A percentile compares a stretch with the other conserved stretches of the same genome.
Conservation (phyloP, 2,329 filamentous ascomycete species). For the Phoma sp. region DNA sequence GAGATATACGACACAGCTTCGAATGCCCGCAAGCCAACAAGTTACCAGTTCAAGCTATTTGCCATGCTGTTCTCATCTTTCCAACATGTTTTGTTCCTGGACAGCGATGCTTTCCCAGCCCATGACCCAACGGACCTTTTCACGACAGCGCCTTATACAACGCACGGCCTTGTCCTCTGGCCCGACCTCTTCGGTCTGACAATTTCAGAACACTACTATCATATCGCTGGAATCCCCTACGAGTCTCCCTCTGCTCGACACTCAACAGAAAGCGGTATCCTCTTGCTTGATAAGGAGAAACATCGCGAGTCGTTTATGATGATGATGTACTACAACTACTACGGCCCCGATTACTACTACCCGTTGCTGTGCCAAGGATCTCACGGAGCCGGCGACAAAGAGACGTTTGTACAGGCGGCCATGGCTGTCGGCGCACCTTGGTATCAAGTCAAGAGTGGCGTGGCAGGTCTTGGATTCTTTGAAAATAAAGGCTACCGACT, state of each 20-base stretch:
- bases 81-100: conserved; percentile 64
- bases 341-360: conserved; percentile 60
- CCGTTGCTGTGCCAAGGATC: conserved; percentile 54
- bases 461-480: conserved; percentile 39
- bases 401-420: conserved; percentile 56
- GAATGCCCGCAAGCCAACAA: conserved; percentile 27
- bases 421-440: conserved; percentile 49
- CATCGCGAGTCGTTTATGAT: conserved; percentile 57
- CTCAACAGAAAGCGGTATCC: conserved; percentile 57
- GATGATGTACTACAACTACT: conserved; percentile 62
- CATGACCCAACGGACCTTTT: conserved; percentile 56
- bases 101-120: conserved; percentile 62
- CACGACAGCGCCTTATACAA: conserved; percentile 57
- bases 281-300: conserved; percentile 56
- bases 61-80: conserved; percentile 65
- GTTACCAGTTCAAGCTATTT: conserved; percentile 63
- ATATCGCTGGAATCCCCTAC: conserved; percentile 49
- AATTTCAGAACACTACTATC: conserved; percentile 53
- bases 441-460: conserved; percentile 49
- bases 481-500: conserved; percentile 19
- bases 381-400: conserved; percentile 56
- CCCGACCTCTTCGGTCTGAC: conserved; percentile 61
- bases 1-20: conserved; percentile 27
- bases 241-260: conserved; percentile 37
- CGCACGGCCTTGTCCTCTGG: conserved; percentile 62